phyloP scores from a whole-genome alignment of 2,329 filamentous ascomycete genomes.

The Arthrinium puccinioides region DNA sequence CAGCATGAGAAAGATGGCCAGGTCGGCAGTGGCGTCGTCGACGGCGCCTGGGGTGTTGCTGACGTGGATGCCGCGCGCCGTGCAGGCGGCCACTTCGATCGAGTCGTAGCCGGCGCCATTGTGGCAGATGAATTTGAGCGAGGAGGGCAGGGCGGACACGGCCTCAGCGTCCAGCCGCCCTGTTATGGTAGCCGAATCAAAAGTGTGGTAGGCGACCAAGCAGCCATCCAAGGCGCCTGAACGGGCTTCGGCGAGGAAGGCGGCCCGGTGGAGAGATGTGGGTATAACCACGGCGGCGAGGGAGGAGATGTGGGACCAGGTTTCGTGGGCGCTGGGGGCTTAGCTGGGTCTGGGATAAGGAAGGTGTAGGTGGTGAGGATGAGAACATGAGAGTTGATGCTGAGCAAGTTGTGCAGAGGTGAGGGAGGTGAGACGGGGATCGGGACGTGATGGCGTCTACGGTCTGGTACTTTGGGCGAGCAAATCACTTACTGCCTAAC shows the following conservation, averaged over 20 bases:
- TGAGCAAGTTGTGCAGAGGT: too few species aligned
- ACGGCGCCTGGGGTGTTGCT: conserved; percentile 78
- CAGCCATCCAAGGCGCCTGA: conserved; percentile 60
- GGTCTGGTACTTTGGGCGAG: too few species aligned
- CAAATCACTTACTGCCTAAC: conserved; percentile 1
- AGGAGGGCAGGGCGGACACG: conserved; percentile 47
- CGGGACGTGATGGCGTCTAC: too few species aligned
- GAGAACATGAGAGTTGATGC: too few species aligned
- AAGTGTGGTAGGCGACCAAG: conserved; percentile 63
- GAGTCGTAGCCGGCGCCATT: conserved; percentile 81
- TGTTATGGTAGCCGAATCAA: conserved; percentile 47
- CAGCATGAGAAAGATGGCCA: conserved; percentile 72
- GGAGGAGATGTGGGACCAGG: conserved; percentile 54
- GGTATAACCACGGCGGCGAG: conserved; percentile 61
- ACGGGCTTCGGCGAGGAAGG: conserved; percentile 63
- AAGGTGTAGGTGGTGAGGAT: too few species aligned
- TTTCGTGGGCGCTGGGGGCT: conserved; percentile 50
- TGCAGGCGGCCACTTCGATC: conserved; percentile 67
- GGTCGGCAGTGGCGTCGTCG: conserved; percentile 77
- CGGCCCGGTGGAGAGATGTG: conserved; percentile 50
- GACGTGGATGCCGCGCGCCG: conserved; percentile 56
- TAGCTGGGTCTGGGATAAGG: too few species aligned
- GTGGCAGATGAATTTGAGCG: conserved; percentile 51
- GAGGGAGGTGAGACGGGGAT: too few species aligned
- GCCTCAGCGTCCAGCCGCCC: conserved; percentile 66